A percentile compares a stretch with the other conserved stretches of the same genome.
These are phyloP conservation scores for Epichloe festucae DNA, from an alignment of 2,329 filamentous ascomycete genomes.

Conservation along the genomic window DNA sequence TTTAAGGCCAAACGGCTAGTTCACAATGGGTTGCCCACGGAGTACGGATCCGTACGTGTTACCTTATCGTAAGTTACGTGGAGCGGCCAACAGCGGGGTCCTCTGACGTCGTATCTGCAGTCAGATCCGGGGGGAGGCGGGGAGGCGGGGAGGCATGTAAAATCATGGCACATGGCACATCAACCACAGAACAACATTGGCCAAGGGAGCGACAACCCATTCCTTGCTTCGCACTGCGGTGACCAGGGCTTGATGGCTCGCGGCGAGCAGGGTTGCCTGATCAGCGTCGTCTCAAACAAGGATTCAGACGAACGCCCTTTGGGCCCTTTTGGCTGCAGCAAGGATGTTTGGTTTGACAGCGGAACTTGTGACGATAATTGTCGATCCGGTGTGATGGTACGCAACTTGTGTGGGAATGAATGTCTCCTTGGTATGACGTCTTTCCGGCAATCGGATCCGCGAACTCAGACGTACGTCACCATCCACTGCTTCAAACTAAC, in stretches of 20 bases:
- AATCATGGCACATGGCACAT: not conserved
- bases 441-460: not conserved
- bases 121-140: not conserved
- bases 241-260: not conserved
- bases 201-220: not conserved
- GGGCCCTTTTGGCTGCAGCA: not conserved
- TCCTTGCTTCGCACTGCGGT: not conserved
- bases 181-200: not conserved
- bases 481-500: not conserved
- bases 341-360: not conserved
- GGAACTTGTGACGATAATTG: not conserved
- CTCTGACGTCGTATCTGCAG: constrained; percentile 4
- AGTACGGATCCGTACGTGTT: no score
- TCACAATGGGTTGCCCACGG: no score
- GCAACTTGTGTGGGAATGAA: no score
- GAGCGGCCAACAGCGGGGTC: constrained; percentile 1
- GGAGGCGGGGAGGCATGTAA: not conserved
- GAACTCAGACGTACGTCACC: not conserved
- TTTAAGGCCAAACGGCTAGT: not conserved
- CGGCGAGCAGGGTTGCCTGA: not conserved
- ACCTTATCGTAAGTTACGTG: not conserved
- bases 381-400: not conserved
- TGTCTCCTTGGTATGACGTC: not conserved
- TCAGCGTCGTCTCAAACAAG: not conserved
- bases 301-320: not conserved